Evolutionary conservation across 2,329 filamentous ascomycete genomes (phyloP).

Genomic region (Ustilaginoidea virens): DNA sequence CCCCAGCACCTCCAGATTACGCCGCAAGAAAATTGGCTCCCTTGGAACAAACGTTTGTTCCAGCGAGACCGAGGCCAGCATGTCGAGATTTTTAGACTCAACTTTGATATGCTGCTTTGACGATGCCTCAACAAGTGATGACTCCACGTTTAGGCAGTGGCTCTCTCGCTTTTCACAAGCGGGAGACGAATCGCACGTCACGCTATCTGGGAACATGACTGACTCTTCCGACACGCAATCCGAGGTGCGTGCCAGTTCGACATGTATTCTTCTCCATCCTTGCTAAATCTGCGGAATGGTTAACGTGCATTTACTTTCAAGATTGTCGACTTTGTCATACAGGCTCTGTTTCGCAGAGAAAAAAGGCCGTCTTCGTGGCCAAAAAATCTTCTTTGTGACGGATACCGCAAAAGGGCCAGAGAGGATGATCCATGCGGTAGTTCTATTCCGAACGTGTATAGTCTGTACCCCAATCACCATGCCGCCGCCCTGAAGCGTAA

Average conservation of each 20-base stretch:
- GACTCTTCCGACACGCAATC: slow-evolving; percentile 39
- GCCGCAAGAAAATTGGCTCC: slow-evolving; percentile 38
- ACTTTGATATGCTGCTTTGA: slow-evolving; percentile 46
- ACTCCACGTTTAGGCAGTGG: slow-evolving; percentile 38
- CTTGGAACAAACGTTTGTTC: slow-evolving; percentile 19
- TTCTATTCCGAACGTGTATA: slow-evolving; percentile 49
- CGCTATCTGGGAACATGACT: slow-evolving; percentile 29
- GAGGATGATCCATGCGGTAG: slow-evolving; percentile 17
- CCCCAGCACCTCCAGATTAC: slow-evolving; percentile 47
- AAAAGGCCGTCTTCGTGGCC: slow-evolving; percentile 32
- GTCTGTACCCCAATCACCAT: slow-evolving; percentile 52
- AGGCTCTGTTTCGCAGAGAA: slow-evolving; percentile 54
- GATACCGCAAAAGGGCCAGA: slow-evolving; percentile 43
- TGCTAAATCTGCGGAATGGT: too few relatives aligned
- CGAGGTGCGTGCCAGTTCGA: slow-evolving; percentile 48
- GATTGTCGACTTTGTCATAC: slow-evolving; percentile 67
- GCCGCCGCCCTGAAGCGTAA: slow-evolving; percentile 50
- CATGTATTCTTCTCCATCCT: slow-evolving; percentile 1
- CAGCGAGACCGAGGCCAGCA: slow-evolving; percentile 19
- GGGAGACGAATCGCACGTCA: slow-evolving; percentile 41
- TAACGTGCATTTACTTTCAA: too few relatives aligned
- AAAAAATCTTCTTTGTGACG: slow-evolving; percentile 69
- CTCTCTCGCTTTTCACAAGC: slow-evolving; percentile 45
- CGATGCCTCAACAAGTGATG: slow-evolving; percentile 9
- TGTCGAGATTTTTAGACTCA: slow-evolving; percentile 50